These are phyloP conservation scores for Begonia loranthoides DNA, from an alignment of 306 rosid genomes.

Conservation along the genomic window DNA sequence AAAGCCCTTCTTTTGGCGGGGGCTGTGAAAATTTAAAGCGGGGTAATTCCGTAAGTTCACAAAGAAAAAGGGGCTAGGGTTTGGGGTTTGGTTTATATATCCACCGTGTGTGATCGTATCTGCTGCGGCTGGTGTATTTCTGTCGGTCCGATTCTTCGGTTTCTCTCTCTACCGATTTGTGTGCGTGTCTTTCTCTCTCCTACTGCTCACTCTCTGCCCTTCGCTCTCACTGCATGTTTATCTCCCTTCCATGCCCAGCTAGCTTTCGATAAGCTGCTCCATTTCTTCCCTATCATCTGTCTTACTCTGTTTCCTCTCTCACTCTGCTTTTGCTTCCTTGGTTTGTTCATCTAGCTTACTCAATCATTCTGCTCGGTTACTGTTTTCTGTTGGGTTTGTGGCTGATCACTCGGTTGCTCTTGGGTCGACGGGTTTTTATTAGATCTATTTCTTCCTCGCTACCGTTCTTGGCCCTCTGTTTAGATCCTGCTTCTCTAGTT, in stretches of 20 bases:
- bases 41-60: slow-evolving; percentile 32
- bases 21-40: background rate
- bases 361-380: no score
- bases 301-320: background rate
- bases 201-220: slow-evolving; percentile 4
- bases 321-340: background rate
- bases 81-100: slow-evolving; percentile 39
- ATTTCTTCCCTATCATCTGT: background rate
- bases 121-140: slow-evolving; percentile 53
- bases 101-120: slow-evolving; percentile 28
- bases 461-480: slow-evolving; percentile 9
- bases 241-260: slow-evolving; percentile 1
- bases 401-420: background rate
- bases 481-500: slow-evolving; percentile 1
- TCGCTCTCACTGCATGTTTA: slow-evolving; percentile 8
- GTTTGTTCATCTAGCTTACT: no score
- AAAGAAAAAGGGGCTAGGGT: slow-evolving; percentile 45
- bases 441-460: slow-evolving; percentile 10
- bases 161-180: slow-evolving; percentile 1
- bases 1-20: slow-evolving; percentile 55
- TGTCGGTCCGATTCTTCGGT: slow-evolving; percentile 32
- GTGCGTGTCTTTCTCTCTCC: slow-evolving; percentile 1
- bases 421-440: background rate
- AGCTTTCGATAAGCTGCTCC: slow-evolving; percentile 4
- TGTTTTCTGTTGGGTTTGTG: background rate